These are phyloP conservation scores for Globisporangium solare DNA, from an alignment of 352 stramenopile genomes.

Conservation along the genomic window DNA sequence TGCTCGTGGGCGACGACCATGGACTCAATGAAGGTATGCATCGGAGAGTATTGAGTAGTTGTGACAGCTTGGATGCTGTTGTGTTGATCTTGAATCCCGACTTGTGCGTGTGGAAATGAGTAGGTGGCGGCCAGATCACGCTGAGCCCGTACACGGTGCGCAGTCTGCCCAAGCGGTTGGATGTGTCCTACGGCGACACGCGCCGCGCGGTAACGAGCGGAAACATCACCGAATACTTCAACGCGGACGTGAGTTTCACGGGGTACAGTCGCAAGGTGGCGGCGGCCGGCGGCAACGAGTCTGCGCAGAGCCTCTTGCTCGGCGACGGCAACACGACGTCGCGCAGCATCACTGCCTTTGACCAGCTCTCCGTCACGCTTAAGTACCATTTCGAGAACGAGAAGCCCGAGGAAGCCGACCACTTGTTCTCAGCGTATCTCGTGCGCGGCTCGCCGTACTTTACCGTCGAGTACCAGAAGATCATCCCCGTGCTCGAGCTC, in stretches of 20 bases:
- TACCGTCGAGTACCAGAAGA: conserved; percentile 69
- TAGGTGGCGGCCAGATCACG: conserved; percentile 61
- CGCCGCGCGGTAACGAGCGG: conserved; percentile 56
- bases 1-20: conserved; percentile 74
- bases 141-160: conserved; percentile 82
- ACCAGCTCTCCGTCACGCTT: conserved; percentile 60
- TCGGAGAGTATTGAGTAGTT: background rate
- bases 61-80: background rate
- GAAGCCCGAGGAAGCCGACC: conserved; percentile 19
- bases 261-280: conserved; percentile 43
- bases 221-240: conserved; percentile 79
- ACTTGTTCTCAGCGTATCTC: conserved; percentile 25
- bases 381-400: conserved; percentile 50
- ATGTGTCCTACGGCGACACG: conserved; percentile 81
- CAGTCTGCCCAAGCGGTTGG: conserved; percentile 55
- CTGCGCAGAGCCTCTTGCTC: conserved; percentile 29
- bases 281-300: background rate
- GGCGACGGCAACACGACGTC: conserved; percentile 61
- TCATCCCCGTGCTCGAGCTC: conserved; percentile 68
- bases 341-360: conserved; percentile 61
- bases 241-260: conserved; percentile 67
- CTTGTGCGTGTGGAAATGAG: background rate
- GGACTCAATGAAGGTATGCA: conserved; percentile 46
- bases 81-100: background rate
- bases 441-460: conserved; percentile 75